A percentile compares a stretch with the other conserved stretches of the same genome.
Conservation (phyloP, 179 eudicot genomes). For the Silene vulgaris region DNA sequence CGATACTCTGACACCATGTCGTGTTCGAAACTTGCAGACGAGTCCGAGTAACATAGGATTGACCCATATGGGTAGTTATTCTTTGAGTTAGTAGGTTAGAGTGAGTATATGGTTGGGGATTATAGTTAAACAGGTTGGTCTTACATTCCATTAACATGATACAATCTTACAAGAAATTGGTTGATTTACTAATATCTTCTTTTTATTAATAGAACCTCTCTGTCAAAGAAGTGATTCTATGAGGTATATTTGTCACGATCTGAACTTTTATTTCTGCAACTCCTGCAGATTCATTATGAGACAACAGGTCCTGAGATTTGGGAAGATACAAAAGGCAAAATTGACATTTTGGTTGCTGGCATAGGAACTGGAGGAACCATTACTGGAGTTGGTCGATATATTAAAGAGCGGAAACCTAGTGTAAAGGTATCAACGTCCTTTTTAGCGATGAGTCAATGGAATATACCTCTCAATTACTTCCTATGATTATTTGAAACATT, state of each 20-base stretch:
- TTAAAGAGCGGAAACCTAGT: slow-evolving; percentile 67
- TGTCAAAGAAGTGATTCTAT: not conserved
- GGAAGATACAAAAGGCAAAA: slow-evolving; percentile 90
- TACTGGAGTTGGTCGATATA: slow-evolving; percentile 71
- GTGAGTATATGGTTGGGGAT: not conserved
- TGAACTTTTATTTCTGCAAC: slow-evolving; percentile 12
- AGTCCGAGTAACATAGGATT: not conserved
- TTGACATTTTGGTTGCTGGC: slow-evolving; percentile 85
- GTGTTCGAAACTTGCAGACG: too few relatives aligned
- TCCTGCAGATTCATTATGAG: slow-evolving; percentile 76
- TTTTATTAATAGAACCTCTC: not conserved
- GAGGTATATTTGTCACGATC: not conserved
- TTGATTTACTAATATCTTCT: not conserved
- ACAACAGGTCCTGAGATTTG: slow-evolving; percentile 98
- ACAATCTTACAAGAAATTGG: not conserved
- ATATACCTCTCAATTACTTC: not conserved
- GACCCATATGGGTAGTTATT: not conserved
- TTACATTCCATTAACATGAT: not conserved
- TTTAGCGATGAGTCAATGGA: not conserved
- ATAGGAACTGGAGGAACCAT: slow-evolving; percentile 98
- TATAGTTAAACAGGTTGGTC: not conserved
- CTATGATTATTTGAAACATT: not conserved
- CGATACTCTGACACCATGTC: too few relatives aligned
- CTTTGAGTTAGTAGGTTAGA: not conserved
- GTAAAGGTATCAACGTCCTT: slow-evolving; percentile 46